phyloP scores from a whole-genome alignment of 1,284 basidiomycete genomes.

The Schizophyllum commune region DNA sequence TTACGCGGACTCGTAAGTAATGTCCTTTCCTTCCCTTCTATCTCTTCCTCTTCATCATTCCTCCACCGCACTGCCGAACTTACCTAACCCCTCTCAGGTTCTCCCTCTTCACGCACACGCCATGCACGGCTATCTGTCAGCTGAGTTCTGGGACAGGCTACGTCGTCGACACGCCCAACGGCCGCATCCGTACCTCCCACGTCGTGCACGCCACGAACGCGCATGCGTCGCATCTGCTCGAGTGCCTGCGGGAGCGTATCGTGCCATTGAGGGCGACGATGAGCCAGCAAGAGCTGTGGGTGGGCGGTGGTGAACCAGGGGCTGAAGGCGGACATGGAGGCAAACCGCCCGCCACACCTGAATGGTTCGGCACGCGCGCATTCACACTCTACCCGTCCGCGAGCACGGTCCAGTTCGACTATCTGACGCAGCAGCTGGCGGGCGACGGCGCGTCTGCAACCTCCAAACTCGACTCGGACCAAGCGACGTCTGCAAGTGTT shows the following conservation, averaged over 20 bases:
- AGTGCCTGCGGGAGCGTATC: conserved; percentile 51
- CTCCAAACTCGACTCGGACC: no score
- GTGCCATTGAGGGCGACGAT: conserved; percentile 56
- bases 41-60: no score
- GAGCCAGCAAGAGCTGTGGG: conserved; percentile 40
- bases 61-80: no score
- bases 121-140: conserved; percentile 33
- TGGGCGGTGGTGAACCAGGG: conserved; percentile 18
- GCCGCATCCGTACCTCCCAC: conserved; percentile 45
- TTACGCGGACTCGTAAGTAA: no score
- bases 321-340: no score
- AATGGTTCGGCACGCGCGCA: conserved; percentile 33
- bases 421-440: conserved; percentile 59
- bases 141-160: conserved; percentile 25
- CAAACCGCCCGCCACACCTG: conserved; percentile 2
- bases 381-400: conserved; percentile 51
- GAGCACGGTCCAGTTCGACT: conserved; percentile 43
- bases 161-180: conserved; percentile 44
- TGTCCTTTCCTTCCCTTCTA: no score
- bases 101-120: conserved; percentile 40
- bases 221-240: conserved; percentile 63
- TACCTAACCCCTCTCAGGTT: conserved; percentile 31
- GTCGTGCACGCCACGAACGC: conserved; percentile 78
- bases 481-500: no score
- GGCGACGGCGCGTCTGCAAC: no score